Percentiles rank a stretch among this genome's conserved stretches.
phyloP scores from a whole-genome alignment of 2,329 filamentous ascomycete species.

The Calonectria pseudoreteaudii region DNA sequence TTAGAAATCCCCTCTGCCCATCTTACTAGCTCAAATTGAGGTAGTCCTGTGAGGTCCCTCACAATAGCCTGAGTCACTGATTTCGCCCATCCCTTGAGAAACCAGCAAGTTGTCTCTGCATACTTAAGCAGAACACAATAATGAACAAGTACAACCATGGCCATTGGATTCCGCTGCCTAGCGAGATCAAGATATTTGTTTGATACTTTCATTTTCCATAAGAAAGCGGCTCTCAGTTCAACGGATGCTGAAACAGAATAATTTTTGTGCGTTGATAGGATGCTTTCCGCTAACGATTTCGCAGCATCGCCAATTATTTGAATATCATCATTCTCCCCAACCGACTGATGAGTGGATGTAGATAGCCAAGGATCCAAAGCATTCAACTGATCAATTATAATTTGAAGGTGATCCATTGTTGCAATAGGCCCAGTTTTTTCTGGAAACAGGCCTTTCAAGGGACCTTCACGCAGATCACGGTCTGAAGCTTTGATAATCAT shows the following conservation, averaged over 20 bases:
- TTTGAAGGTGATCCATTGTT: background rate
- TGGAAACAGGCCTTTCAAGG: conserved; percentile 6
- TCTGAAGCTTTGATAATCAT: conserved; percentile 9
- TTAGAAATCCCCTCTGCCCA: background rate
- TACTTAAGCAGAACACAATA: background rate
- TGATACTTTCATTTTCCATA: background rate
- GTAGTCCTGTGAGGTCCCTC: background rate
- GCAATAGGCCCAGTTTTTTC: background rate
- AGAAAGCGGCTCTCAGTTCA: background rate
- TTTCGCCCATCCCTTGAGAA: background rate
- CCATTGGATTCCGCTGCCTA: background rate
- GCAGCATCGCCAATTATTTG: background rate
- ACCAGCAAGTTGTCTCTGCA: background rate
- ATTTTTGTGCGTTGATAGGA: background rate
- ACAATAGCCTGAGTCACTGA: background rate
- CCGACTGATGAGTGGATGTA: background rate
- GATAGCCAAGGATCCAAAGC: background rate
- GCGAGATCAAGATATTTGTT: background rate
- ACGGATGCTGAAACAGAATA: background rate
- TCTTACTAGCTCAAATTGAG: background rate
- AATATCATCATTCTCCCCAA: background rate
- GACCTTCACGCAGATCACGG: conserved; percentile 7
- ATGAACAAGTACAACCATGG: background rate
- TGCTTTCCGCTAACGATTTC: background rate
- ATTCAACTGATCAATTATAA: background rate